phyloP scores from a whole-genome alignment of 2,329 filamentous ascomycete genomes.

The Trichoderma lentiforme region DNA sequence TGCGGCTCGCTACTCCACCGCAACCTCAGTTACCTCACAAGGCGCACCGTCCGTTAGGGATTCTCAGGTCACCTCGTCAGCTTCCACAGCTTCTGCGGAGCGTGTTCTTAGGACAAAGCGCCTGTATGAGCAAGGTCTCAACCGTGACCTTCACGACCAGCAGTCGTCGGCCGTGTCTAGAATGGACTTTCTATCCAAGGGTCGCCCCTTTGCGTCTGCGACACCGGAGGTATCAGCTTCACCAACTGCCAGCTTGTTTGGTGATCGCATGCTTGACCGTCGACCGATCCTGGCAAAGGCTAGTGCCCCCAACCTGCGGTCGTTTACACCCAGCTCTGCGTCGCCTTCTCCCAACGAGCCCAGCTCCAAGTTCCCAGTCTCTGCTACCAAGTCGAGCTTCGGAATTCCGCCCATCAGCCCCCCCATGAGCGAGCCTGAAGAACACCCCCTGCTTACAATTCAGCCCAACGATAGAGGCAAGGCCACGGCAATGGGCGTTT shows the following conservation, averaged over 20 bases:
- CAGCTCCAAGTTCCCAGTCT: slow-evolving; percentile 36
- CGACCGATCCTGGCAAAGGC: slow-evolving; percentile 49
- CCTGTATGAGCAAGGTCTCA: slow-evolving; percentile 79
- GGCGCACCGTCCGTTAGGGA: slow-evolving; percentile 52
- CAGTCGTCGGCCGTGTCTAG: slow-evolving; percentile 73
- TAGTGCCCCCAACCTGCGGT: slow-evolving; percentile 68
- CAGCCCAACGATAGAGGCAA: slow-evolving; percentile 77
- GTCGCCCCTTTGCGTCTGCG: slow-evolving; percentile 49
- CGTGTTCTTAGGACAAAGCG: slow-evolving; percentile 67
- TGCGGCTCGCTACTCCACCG: slow-evolving; percentile 70
- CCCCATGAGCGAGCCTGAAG: slow-evolving; percentile 68
- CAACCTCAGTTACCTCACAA: slow-evolving; percentile 80
- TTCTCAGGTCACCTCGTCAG: slow-evolving; percentile 39
- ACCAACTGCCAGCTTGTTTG: slow-evolving; percentile 41
- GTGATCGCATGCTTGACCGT: slow-evolving; percentile 46
- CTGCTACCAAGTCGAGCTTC: slow-evolving; percentile 31
- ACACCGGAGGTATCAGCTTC: slow-evolving; percentile 53
- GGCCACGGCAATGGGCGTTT: slow-evolving; percentile 64
- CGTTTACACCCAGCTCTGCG: slow-evolving; percentile 45
- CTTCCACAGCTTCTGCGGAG: slow-evolving; percentile 49
- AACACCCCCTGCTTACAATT: slow-evolving; percentile 61
- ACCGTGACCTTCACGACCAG: slow-evolving; percentile 76
- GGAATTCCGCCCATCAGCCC: slow-evolving; percentile 42
- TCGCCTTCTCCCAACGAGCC: slow-evolving; percentile 28
- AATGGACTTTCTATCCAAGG: slow-evolving; percentile 72